Base-by-base conservation (phyloP, 192 early-diverging fungal genomes). In the Paraglomus occultum region DNA sequence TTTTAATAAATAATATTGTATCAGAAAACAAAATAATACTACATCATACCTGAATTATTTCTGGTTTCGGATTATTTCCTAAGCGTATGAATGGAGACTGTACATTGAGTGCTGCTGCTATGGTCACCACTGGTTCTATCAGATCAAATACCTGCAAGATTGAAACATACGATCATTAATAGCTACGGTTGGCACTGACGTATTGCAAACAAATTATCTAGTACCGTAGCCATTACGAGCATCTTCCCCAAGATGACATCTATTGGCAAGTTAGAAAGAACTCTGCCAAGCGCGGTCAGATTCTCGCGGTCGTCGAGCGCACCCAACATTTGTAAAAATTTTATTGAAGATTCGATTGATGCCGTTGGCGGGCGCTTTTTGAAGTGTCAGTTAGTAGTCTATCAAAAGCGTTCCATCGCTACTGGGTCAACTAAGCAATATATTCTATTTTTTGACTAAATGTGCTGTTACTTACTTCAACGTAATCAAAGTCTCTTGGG, bases 201-300 rank as follows among this genome's bases (percentile, higher is more conserved):
- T 54, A 0, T 5, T 18, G 4, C 7, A 45, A 12, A 6, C 31
- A 23, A 22, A 52, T 22, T 46, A 20, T 38, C 10, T 42, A 38
- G 48, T 66, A 83, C 63, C n/a, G 77, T 74, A 1, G 77, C 86
- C 68, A 88, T 69, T 12, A 90, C 77, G 6, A 89, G 52, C 88
- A 89, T 89, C 43, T 89, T 89, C 10, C 86, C 88, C 66, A 89
- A 72, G 0, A 85, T 77, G 2, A 83, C 75, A 74, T 89, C 88
- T 38, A 89, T 77, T 20, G 88, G 88, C 55, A 89, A 51, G 14
- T 80, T 58, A 10, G 88, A 70, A 8, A 89, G 72, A 2, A 90
- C 74, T 38, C 52, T 58, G 8, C 88, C 88, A 7, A 90, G 55
- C 7, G 77, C 31, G 8, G 87, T 88, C 4, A 88, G 67, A 22